phyloP scores from a whole-genome alignment of 2,329 filamentous ascomycete species.

The Diplocarpon mali region DNA sequence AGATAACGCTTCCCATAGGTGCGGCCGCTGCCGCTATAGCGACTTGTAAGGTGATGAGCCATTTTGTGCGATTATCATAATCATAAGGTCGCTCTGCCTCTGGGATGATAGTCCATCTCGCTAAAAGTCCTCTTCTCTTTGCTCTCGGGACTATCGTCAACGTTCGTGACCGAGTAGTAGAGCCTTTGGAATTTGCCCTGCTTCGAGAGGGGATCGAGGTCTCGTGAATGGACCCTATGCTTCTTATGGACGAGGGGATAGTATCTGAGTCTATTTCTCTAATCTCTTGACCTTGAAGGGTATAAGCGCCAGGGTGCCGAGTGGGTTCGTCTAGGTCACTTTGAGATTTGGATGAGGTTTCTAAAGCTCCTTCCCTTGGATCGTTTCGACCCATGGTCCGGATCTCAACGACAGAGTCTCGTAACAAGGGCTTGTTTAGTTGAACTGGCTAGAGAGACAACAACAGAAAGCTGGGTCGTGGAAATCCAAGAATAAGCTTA shows the following conservation, averaged over 20 bases:
- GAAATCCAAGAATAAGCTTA: too few relatives aligned
- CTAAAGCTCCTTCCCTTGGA: slow-evolving; percentile 11
- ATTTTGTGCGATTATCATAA: slow-evolving; percentile 67
- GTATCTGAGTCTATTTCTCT: slow-evolving; percentile 7
- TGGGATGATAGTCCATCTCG: slow-evolving; percentile 58
- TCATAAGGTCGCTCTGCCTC: slow-evolving; percentile 69
- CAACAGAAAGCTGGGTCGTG: not conserved
- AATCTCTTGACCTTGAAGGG: slow-evolving; percentile 10
- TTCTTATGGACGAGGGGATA: slow-evolving; percentile 12
- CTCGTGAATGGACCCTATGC: slow-evolving; percentile 11
- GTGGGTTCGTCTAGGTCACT: slow-evolving; percentile 12
- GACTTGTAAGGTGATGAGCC: slow-evolving; percentile 70
- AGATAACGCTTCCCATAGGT: slow-evolving; percentile 74
- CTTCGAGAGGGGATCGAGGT: not conserved
- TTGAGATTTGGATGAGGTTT: slow-evolving; percentile 8
- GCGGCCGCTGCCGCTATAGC: slow-evolving; percentile 66
- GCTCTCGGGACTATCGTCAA: slow-evolving; percentile 33
- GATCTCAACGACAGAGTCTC: not conserved
- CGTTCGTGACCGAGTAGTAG: slow-evolving; percentile 31
- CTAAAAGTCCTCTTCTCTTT: slow-evolving; percentile 61
- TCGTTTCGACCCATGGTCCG: slow-evolving; percentile 2
- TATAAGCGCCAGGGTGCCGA: slow-evolving; percentile 14
- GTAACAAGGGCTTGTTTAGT: too few relatives aligned
- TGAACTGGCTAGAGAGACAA: not conserved
- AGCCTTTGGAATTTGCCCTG: slow-evolving; percentile 27